These are phyloP conservation scores for Exophiala spinifera DNA, from an alignment of 2,329 filamentous ascomycete species.

Conservation along the genomic window DNA sequence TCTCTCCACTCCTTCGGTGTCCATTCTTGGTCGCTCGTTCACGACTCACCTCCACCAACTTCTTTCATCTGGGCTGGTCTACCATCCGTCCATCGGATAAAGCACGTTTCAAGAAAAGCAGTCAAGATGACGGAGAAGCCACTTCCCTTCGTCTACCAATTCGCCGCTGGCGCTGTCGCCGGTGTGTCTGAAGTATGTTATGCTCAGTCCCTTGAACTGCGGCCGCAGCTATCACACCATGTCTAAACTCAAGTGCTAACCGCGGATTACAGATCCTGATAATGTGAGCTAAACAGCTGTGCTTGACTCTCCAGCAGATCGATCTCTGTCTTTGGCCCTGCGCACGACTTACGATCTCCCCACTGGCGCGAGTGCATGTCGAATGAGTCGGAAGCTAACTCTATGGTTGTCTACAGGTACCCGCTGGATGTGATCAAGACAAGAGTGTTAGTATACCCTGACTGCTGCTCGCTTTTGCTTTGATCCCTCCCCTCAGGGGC, in stretches of 20 bases:
- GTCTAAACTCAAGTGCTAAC: not conserved
- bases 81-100: constrained; percentile 4
- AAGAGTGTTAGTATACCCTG: constrained; percentile 67
- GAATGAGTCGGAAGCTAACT: too few relatives aligned
- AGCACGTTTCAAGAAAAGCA: constrained; percentile 7
- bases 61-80: not conserved
- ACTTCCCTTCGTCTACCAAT: constrained; percentile 90
- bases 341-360: not conserved
- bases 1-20: not conserved
- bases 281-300: constrained; percentile 56
- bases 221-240: not conserved
- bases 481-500: too few relatives aligned
- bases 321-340: not conserved
- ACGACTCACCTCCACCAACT: not conserved
- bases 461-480: not conserved
- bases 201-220: not conserved
- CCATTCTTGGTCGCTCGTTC: not conserved
- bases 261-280: constrained; percentile 68
- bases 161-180: constrained; percentile 91
- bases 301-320: not conserved
- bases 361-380: too few relatives aligned
- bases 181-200: constrained; percentile 91
- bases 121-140: constrained; percentile 56
- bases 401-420: constrained; percentile 63
- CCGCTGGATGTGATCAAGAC: constrained; percentile 98